Evolutionary conservation across 2,329 filamentous ascomycete genomes (phyloP).

Genomic region (Penicillium italicum): DNA sequence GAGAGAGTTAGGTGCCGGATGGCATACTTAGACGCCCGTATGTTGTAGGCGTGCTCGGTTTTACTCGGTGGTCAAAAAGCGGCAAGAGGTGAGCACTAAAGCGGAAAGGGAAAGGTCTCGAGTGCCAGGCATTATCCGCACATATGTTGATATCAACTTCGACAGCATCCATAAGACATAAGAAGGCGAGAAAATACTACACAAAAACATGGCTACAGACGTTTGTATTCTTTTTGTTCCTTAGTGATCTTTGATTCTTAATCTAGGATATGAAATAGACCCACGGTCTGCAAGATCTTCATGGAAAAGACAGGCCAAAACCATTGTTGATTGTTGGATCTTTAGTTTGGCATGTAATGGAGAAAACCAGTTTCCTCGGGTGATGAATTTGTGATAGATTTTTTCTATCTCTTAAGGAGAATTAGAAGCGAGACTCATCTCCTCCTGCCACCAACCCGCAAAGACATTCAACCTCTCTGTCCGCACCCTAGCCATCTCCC

Average conservation of each 20-base stretch:
- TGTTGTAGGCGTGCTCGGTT: no score
- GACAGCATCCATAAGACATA: neutral
- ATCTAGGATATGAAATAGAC: neutral
- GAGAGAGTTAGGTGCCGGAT: no score
- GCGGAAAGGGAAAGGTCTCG: no score
- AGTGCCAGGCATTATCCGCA: no score
- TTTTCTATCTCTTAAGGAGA: neutral
- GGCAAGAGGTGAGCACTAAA: no score
- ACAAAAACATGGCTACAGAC: neutral
- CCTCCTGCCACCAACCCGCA: slow-evolving; percentile 54
- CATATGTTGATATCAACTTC: no score
- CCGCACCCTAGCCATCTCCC: slow-evolving; percentile 47
- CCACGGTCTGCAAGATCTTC: neutral
- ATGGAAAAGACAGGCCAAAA: neutral
- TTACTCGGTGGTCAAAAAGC: no score
- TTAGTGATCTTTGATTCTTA: neutral
- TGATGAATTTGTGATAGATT: no score
- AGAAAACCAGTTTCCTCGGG: neutral
- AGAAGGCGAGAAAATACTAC: neutral
- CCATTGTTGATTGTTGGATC: neutral
- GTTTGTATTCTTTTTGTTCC: neutral
- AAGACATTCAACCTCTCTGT: slow-evolving; percentile 51
- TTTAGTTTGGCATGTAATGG: neutral
- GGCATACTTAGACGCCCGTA: no score
- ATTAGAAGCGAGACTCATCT: slow-evolving; percentile 28